These are phyloP conservation scores for Crepidotus sp. DNA, from an alignment of 1,284 basidiomycete species.

Conservation along the genomic window DNA sequence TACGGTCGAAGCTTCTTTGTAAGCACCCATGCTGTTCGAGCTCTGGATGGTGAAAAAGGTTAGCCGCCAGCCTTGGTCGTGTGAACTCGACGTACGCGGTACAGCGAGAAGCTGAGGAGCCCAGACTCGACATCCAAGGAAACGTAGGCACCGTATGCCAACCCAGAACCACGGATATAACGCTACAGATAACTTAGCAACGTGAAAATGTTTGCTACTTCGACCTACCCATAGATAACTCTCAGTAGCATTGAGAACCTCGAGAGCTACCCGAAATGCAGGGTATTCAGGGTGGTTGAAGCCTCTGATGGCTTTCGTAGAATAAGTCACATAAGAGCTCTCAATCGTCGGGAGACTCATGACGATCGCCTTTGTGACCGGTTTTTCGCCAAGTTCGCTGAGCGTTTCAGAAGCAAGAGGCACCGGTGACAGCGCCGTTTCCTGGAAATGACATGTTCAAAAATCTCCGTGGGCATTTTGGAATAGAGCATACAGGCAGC, in stretches of 20 bases:
- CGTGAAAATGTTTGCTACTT: background rate
- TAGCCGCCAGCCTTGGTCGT: background rate
- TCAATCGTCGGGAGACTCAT: constrained; percentile 92
- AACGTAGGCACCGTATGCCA: constrained; percentile 90
- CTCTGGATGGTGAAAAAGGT: constrained; percentile 39
- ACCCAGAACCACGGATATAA: constrained; percentile 83
- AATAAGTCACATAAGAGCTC: constrained; percentile 81
- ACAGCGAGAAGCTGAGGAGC: constrained; percentile 73
- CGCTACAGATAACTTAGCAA: constrained; percentile 35
- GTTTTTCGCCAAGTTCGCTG: constrained; percentile 66
- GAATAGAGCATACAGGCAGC: constrained; percentile 43
- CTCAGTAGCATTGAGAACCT: constrained; percentile 90
- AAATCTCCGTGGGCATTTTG: constrained; percentile 9
- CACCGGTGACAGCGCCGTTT: constrained; percentile 55
- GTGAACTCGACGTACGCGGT: constrained; percentile 52
- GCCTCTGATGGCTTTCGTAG: constrained; percentile 71
- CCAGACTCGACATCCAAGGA: constrained; percentile 78
- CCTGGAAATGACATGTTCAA: constrained; percentile 27
- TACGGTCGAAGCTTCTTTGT: constrained; percentile 71
- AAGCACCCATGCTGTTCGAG: constrained; percentile 83
- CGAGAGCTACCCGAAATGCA: constrained; percentile 75
- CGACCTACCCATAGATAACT: constrained; percentile 82
- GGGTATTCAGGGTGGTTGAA: constrained; percentile 82
- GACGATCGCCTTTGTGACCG: constrained; percentile 73
- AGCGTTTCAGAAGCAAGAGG: constrained; percentile 65